phyloP scores from a whole-genome alignment of 2,329 filamentous ascomycete species.

The Pseudopyricularia javanii region DNA sequence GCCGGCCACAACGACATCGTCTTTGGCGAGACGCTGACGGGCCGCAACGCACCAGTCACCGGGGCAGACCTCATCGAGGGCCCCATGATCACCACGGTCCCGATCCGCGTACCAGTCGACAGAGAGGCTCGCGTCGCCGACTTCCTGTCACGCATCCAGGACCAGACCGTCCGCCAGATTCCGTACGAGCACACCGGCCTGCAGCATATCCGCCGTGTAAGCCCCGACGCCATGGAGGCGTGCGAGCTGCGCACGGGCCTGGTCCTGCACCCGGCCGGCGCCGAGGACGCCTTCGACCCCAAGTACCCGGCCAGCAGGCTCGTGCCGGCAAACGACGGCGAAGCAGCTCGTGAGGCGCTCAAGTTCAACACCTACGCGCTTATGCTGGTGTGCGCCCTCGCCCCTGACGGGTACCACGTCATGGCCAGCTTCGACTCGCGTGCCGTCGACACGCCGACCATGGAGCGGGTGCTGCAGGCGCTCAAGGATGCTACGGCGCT shows the following conservation, averaged over 20 bases:
- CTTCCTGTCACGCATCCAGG: constrained; percentile 20
- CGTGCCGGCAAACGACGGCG: constrained; percentile 37
- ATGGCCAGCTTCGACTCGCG: constrained; percentile 55
- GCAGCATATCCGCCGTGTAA: constrained; percentile 45
- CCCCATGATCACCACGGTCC: constrained; percentile 49
- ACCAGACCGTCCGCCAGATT: constrained; percentile 21
- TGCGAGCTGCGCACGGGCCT: constrained; percentile 43
- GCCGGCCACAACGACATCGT: constrained; percentile 38
- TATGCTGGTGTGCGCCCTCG: constrained; percentile 52
- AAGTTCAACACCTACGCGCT: constrained; percentile 49
- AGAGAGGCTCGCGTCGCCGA: constrained; percentile 27
- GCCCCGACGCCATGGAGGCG: constrained; percentile 38
- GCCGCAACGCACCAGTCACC: constrained; percentile 35
- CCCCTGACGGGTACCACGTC: constrained; percentile 40
- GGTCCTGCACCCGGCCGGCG: constrained; percentile 35
- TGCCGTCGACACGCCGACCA: constrained; percentile 35
- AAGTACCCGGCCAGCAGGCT: constrained; percentile 13
- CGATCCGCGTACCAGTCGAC: constrained; percentile 36
- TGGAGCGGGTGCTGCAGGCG: constrained; percentile 39
- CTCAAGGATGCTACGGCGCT: constrained; percentile 36
- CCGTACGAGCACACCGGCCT: constrained; percentile 53
- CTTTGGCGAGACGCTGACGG: constrained; percentile 47
- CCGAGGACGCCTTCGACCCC: background rate
- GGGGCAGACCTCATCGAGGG: constrained; percentile 43
- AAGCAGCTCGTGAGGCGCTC: constrained; percentile 47